These are phyloP conservation scores for Trichosphaerium sp. DNA, from an alignment of 78 protist species.

Conservation along the genomic window DNA sequence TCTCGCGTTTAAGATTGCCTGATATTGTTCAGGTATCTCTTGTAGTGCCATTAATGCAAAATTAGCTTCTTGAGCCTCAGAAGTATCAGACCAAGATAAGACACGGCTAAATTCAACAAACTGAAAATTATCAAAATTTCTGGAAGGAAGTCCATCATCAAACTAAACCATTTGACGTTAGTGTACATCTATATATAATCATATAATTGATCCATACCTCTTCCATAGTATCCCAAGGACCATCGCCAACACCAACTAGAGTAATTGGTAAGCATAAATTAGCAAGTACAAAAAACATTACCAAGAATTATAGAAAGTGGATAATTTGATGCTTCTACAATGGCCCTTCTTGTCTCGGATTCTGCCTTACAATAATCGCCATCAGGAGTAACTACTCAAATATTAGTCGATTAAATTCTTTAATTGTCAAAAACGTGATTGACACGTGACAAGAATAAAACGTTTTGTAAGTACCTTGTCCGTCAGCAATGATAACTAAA, in stretches of 20 bases:
- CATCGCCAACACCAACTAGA: not conserved
- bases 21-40: constrained; percentile 2
- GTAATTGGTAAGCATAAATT: not conserved
- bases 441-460: no score
- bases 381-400: not conserved
- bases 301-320: not conserved
- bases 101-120: not conserved
- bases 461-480: no score
- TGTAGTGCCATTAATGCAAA: not conserved
- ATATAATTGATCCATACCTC: not conserved
- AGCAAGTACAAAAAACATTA: not conserved
- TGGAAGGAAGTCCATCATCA: not conserved
- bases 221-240: not conserved
- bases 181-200: not conserved
- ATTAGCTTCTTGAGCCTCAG: not conserved
- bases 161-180: no score
- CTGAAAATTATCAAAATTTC: not conserved
- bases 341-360: not conserved
- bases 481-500: not conserved
- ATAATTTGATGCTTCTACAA: not conserved
- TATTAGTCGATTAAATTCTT: no score
- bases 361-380: not conserved
- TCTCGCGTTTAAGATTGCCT: not conserved
- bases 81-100: not conserved
- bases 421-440: no score